Conservation (phyloP, 192 early-diverging fungal species). For the Dissophora ornata region DNA sequence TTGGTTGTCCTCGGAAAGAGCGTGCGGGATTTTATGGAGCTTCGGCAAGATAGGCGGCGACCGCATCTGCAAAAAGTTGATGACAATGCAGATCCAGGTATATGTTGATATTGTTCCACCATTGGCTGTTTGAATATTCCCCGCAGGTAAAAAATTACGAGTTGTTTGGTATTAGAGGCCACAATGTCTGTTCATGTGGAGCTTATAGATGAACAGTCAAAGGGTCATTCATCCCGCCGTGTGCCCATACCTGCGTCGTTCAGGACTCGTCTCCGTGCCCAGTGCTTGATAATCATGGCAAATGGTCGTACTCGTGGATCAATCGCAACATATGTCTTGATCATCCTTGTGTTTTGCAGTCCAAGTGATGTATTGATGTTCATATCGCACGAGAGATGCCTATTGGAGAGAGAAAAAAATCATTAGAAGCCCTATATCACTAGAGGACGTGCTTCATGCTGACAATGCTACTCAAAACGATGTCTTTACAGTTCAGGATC, state of each 20-base stretch:
- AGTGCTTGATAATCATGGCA: conserved; percentile 94
- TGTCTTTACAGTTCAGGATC: conserved; percentile 83
- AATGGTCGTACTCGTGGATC: conserved; percentile 91
- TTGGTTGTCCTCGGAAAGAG: conserved; percentile 41
- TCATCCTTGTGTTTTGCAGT: conserved; percentile 89
- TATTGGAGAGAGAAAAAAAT: no score
- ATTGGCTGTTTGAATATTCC: conserved; percentile 72
- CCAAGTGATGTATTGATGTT: conserved; percentile 95
- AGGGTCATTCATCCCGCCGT: no score
- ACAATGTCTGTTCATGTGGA: no score
- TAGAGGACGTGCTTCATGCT: no score
- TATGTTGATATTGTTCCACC: conserved; percentile 96
- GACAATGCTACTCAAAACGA: no score
- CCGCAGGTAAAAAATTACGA: neutral
- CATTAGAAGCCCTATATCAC: no score
- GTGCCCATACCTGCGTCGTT: conserved; percentile 82
- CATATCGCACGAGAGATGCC: conserved; percentile 86
- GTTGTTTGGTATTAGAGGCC: neutral
- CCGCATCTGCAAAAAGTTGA: conserved; percentile 94
- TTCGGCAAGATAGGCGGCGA: conserved; percentile 90
- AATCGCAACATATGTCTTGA: conserved; percentile 88
- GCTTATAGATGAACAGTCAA: no score
- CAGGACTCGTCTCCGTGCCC: conserved; percentile 85
- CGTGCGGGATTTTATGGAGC: conserved; percentile 70
- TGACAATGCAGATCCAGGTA: conserved; percentile 92